Base-by-base conservation (phyloP, 2,329 filamentous ascomycete genomes). In the Thelonectria rubi region DNA sequence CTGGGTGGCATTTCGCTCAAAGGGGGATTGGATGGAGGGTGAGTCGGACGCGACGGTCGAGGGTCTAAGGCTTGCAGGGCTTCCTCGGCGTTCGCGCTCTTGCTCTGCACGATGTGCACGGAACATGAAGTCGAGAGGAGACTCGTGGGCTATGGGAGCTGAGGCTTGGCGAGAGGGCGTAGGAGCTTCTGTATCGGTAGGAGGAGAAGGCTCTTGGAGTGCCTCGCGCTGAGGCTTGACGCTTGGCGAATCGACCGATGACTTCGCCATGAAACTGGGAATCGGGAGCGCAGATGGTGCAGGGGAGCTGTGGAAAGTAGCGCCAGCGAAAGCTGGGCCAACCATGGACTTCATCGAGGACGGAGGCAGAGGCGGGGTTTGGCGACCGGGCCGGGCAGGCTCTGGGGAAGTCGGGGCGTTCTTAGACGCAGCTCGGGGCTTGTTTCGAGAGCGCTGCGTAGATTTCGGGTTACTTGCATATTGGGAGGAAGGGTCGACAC, bases 221-320 rank as follows among this genome's bases (percentile, higher is more conserved):
- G 66, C 59, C 17, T 67, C 67, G 77, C 65, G 84, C 81, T 58
- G 78, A 37, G 65, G 48, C 69, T 62, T 68, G 42, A 66, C 49
- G 48, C 65, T 63, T 6, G 84, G 86, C 3, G 88, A 89, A 59
- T 91, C 89, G 3, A 89, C 88, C 12, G 91, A 83, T 0, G 92
- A 88, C 71, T 91, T 94, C 26, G 91, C 90, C 34, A 82, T 86
- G 76, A 97, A 97, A 72, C 91, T 96, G 11, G 95, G 95, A 60
- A 97, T 91, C 0, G 95, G 95, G 32, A 99, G 82, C 21, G 93
- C 89, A 9, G 93, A 96, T 0, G 95, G 91, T 2, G 94, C 94
- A 18, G 95, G 95, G 9, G 95, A 98, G 42, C 93, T 92, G 77
- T 97, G 94, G 76, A 98, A 99, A 5, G 93, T 96, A 34, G 94